Evolutionary conservation across 345 rosid genomes (phyloP), one percentile per base, ranked within the genome.

Genomic region (Draba incana): DNA sequence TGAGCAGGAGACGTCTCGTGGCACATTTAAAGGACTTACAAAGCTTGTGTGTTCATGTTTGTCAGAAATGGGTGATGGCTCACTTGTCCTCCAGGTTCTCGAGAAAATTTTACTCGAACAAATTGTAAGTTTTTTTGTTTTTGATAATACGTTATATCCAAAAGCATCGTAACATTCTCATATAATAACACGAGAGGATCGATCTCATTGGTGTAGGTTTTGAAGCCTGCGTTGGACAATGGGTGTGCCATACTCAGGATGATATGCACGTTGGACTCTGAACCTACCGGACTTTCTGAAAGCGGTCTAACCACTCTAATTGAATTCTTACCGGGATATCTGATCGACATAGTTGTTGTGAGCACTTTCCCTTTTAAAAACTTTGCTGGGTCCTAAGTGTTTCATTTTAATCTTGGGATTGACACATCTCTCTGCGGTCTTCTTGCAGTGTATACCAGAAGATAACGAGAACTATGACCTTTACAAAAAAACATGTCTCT

Each of bases 201-300:
- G 38, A 51, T 59, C 31, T 73, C 58, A 45, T 42, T 50, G 69
- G 70, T 72, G 15, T 81, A 90, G 97, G 69, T 62, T 55, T 64
- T 64, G 57, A 77, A 77, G 71, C 91, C 79, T 52, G 71, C 72
- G 24, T 50, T 86, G 9, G 90, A 82, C 46, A 90, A 93, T 73
- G 82, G 81, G 8, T 83, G 89, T 78, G 90, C 88, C 55, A 62
- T 90, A 82, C 87, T 93, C 50, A 80, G 86, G 72, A 73, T 90
- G 69, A 87, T 93, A 50, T 56, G 70, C 35, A 58, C 7, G 4
- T 76, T 93, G 70, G 97, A 90, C 71, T 79, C 89, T 33, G 76
- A 74, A 65, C 98, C 97, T 59, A 81, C 96, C 3, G 84, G 61
- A 48, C 86, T 93, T 64, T 84, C 91, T 54, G 86, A 88, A 67